Percentiles rank a stretch among this genome's conserved stretches.
These are phyloP conservation scores for Blastocystis hominis DNA, from an alignment of 352 stramenopile genomes.

Conservation along the genomic window DNA sequence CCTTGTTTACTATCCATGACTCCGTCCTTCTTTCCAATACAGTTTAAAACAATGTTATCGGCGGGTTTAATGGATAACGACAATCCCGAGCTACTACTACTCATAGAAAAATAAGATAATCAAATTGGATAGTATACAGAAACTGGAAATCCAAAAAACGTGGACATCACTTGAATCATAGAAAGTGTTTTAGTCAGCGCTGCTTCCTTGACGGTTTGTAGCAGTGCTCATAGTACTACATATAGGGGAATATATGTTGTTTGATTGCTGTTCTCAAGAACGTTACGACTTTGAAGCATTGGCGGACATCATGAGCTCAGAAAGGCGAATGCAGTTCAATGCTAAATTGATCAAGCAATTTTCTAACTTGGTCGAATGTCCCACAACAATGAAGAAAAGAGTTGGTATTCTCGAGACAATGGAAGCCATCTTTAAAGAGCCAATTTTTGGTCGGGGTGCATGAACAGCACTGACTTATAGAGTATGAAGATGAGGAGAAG, in stretches of 20 bases:
- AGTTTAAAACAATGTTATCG: not conserved
- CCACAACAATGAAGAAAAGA: not conserved
- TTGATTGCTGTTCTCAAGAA: slow-evolving; percentile 14
- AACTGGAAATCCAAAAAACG: not conserved
- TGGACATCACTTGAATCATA: not conserved
- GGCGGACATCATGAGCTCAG: not conserved
- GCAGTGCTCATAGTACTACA: not conserved
- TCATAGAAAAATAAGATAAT: not conserved
- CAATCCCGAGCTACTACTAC: not conserved
- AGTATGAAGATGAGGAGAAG: slow-evolving; percentile 15
- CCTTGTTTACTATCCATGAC: not conserved
- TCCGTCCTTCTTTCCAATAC: not conserved
- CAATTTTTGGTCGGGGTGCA: not conserved
- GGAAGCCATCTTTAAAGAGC: not conserved
- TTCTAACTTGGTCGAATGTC: slow-evolving; percentile 30
- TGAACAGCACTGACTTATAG: not conserved
- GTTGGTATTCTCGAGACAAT: slow-evolving; percentile 9
- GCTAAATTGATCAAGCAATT: slow-evolving; percentile 44
- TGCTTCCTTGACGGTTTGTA: not conserved
- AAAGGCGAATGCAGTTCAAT: slow-evolving; percentile 28
- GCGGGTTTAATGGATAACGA: slow-evolving; percentile 1
- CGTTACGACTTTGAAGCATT: not conserved
- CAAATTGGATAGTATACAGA: not conserved
- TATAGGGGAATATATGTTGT: slow-evolving; percentile 15
- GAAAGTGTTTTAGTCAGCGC: not conserved